A percentile compares a stretch with the other conserved stretches of the same genome.
Evolutionary conservation across 768 basidiomycete species (phyloP).

Genomic region (Phlegmacium glaucopus): DNA sequence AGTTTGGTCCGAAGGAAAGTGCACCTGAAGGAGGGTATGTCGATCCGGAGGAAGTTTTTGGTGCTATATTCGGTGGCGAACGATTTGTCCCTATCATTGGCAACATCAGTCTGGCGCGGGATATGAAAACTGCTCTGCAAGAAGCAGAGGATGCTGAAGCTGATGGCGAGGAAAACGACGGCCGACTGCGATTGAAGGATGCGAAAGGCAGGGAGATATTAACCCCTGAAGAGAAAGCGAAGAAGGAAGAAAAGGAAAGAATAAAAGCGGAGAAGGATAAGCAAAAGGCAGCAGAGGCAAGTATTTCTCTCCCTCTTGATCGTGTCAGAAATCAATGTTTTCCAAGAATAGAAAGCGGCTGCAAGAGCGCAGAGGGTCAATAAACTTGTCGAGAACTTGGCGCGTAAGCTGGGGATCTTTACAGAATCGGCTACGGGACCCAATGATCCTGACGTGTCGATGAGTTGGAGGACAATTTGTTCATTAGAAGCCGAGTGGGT

Average conservation of each 20-base stretch:
- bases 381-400: conserved; percentile 75
- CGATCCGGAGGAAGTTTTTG: conserved; percentile 80
- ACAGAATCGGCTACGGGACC: conserved; percentile 77
- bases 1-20: conserved; percentile 83
- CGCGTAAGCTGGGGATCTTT: conserved; percentile 82
- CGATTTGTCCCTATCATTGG: conserved; percentile 86
- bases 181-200: conserved; percentile 41
- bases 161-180: conserved; percentile 32
- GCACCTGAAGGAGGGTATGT: conserved; percentile 83
- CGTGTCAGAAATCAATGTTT: conserved; percentile 4
- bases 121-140: conserved; percentile 92
- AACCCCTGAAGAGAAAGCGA: conserved; percentile 68
- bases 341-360: conserved; percentile 63
- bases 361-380: conserved; percentile 72
- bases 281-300: conserved; percentile 66
- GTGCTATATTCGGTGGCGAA: conserved; percentile 88
- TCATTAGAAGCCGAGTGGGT: conserved; percentile 79
- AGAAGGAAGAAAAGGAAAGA: conserved; percentile 69
- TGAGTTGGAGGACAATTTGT: conserved; percentile 76
- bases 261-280: conserved; percentile 66
- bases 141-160: conserved; percentile 75
- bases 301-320: conserved; percentile 9
- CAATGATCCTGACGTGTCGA: conserved; percentile 63
- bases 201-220: conserved; percentile 50
- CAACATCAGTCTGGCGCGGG: conserved; percentile 79